Percentiles rank a stretch among this genome's conserved stretches.
Conservation (phyloP, 768 basidiomycete species). For the Russula ochroleuca region DNA sequence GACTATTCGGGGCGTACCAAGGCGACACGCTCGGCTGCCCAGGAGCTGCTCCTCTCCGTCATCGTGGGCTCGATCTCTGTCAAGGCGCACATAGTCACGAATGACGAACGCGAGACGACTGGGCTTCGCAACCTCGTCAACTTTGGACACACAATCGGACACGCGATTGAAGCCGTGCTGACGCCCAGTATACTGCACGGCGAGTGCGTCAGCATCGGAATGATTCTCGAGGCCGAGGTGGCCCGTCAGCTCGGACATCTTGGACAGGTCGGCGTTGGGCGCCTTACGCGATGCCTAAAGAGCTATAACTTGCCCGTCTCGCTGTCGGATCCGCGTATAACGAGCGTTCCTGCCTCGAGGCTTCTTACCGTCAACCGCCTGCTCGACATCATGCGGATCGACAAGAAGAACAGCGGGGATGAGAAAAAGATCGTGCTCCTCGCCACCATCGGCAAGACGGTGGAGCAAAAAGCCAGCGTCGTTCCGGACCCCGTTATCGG, state of each 20-base stretch:
- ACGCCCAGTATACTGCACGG: conserved; percentile 94
- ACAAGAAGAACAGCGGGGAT: conserved; percentile 95
- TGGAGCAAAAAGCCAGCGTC: conserved; percentile 85
- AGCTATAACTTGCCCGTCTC: conserved; percentile 89
- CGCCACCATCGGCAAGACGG: conserved; percentile 84
- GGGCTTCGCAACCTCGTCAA: conserved; percentile 98
- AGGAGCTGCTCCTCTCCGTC: conserved; percentile 81
- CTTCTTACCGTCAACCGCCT: conserved; percentile 74
- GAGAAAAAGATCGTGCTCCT: conserved; percentile 94
- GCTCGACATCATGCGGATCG: conserved; percentile 82
- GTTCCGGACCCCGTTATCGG: conserved; percentile 78
- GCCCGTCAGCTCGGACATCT: conserved; percentile 84
- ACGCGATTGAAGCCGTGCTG: conserved; percentile 95
- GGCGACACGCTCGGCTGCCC: conserved; percentile 66
- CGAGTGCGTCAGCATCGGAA: conserved; percentile 92
- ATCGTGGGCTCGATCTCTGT: conserved; percentile 92
- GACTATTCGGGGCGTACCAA: conserved; percentile 54
- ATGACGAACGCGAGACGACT: conserved; percentile 88
- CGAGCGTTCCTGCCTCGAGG: conserved; percentile 63
- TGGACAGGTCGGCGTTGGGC: conserved; percentile 86
- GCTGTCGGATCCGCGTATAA: conserved; percentile 72
- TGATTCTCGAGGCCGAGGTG: conserved; percentile 95
- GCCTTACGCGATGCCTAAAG: conserved; percentile 81
- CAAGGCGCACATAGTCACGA: conserved; percentile 94
- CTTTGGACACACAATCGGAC: conserved; percentile 97